Conservation (phyloP, 306 rosid species). For the Acacia acuminata region DNA sequence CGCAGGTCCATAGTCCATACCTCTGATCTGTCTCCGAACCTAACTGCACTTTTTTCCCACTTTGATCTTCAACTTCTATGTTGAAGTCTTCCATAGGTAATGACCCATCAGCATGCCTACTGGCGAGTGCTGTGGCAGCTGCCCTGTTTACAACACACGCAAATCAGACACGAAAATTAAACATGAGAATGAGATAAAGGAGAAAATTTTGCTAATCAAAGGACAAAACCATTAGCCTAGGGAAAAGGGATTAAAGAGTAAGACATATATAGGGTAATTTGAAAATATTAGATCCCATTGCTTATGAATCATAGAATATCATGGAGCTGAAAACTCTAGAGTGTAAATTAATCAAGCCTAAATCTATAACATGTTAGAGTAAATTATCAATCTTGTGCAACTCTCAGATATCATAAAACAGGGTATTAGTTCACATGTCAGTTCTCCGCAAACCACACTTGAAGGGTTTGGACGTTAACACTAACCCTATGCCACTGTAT, state of each 20-base stretch:
- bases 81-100: constrained; percentile 79
- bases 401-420: not conserved
- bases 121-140: constrained; percentile 66
- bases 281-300: not conserved
- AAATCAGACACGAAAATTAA: constrained; percentile 27
- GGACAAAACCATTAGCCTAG: not conserved
- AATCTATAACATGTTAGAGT: not conserved
- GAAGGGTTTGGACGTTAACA: not conserved
- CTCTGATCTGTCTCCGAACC: constrained; percentile 83
- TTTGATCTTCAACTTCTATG: constrained; percentile 90
- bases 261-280: not conserved
- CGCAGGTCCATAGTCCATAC: constrained; percentile 37
- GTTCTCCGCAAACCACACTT: not conserved
- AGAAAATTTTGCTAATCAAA: not conserved
- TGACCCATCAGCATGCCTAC: constrained; percentile 78
- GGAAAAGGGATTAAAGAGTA: not conserved
- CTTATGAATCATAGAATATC: not conserved
- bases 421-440: not conserved
- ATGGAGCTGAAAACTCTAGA: not conserved
- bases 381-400: not conserved
- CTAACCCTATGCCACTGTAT: not conserved
- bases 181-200: not conserved
- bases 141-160: constrained; percentile 50
- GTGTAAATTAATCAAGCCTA: not conserved
- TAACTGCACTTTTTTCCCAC: constrained; percentile 71